Percentiles rank a stretch among this genome's conserved stretches.
Conservation (phyloP, 441 rosid species). For the Lepidium campestre region DNA sequence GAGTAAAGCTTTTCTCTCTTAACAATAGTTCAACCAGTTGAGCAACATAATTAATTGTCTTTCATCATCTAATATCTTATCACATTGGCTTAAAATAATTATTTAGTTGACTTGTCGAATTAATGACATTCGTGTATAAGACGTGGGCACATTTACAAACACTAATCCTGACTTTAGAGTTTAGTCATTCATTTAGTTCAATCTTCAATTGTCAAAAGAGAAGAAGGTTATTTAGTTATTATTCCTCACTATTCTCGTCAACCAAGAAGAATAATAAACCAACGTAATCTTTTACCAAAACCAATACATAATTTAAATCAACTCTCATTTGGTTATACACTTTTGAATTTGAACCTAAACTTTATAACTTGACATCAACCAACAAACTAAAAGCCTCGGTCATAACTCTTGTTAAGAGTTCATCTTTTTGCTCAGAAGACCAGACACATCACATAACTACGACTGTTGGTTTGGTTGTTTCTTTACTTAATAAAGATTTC, state of each 20-base stretch:
- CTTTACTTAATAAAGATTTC: neutral
- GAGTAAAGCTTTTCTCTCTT: neutral
- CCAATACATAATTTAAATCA: neutral
- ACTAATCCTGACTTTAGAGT: neutral
- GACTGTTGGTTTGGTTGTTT: neutral
- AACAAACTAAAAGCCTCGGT: neutral
- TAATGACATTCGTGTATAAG: conserved; percentile 16
- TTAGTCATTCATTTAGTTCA: too few relatives aligned
- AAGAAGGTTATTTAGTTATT: neutral
- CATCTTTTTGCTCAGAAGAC: too few relatives aligned
- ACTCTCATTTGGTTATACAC: neutral
- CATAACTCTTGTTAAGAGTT: neutral
- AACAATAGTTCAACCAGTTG: neutral
- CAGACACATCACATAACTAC: neutral
- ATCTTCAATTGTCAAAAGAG: too few relatives aligned
- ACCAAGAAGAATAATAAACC: neutral
- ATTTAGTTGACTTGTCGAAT: conserved; percentile 20
- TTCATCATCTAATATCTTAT: neutral
- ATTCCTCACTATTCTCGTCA: neutral
- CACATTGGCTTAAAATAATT: neutral
- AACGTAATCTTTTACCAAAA: neutral
- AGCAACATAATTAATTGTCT: neutral
- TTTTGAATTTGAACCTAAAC: neutral
- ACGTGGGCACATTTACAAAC: conserved; percentile 22
- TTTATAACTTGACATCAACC: neutral